A percentile compares a stretch with the other conserved stretches of the same genome.
These are phyloP conservation scores for Hypoxylon subgilvum DNA, from an alignment of 495 filamentous ascomycete species.

Conservation along the genomic window DNA sequence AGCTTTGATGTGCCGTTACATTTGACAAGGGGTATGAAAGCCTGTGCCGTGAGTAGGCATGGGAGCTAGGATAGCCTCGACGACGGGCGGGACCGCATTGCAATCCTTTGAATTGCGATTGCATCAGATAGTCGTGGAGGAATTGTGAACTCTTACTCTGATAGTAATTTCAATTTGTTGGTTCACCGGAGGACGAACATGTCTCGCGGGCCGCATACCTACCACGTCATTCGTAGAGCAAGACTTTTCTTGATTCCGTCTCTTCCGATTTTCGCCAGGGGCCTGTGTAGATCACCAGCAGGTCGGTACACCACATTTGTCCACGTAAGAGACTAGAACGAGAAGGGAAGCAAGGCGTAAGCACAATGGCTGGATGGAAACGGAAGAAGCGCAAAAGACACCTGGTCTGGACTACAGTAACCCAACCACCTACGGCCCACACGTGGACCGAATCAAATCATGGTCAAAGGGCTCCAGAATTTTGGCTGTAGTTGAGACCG, in stretches of 20 bases:
- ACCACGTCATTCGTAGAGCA: conserved; percentile 31
- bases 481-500: conserved; percentile 23
- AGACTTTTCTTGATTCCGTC: neutral
- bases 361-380: too few species aligned
- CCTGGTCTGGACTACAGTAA: conserved; percentile 18
- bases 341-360: conserved; percentile 25
- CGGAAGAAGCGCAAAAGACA: conserved; percentile 11
- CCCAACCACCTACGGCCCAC: conserved; percentile 23
- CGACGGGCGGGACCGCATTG: neutral
- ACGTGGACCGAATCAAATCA: conserved; percentile 32
- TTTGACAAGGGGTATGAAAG: conserved; percentile 15
- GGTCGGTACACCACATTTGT: conserved; percentile 20
- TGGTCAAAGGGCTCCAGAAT: neutral
- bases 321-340: conserved; percentile 32
- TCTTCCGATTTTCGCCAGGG: conserved; percentile 14
- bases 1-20: conserved; percentile 34
- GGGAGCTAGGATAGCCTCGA: conserved; percentile 6
- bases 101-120: too few species aligned
- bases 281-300: conserved; percentile 19
- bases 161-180: conserved; percentile 23
- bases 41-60: conserved; percentile 4
- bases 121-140: too few species aligned
- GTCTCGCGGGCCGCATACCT: too few species aligned
- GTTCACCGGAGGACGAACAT: conserved; percentile 7
- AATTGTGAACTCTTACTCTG: conserved; percentile 12